phyloP scores from a whole-genome alignment of 2,329 filamentous ascomycete genomes.

The Neonectria hederae region DNA sequence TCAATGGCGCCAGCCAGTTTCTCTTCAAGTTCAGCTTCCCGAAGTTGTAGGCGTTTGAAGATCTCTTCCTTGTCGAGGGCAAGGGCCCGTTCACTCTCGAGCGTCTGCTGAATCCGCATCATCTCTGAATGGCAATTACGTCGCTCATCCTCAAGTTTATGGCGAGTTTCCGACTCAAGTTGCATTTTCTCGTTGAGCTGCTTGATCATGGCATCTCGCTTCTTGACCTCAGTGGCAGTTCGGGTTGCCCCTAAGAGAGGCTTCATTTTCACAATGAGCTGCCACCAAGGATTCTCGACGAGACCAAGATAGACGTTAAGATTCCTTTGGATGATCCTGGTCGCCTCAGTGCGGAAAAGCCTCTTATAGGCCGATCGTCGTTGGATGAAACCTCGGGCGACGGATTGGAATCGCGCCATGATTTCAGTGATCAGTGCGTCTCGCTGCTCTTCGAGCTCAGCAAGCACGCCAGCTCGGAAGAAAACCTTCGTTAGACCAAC shows the following conservation, averaged over 20 bases:
- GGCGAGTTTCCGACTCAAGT: conserved; percentile 76
- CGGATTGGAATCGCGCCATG: conserved; percentile 90
- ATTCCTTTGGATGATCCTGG: conserved; percentile 92
- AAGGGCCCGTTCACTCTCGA: conserved; percentile 95
- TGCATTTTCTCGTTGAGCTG: conserved; percentile 86
- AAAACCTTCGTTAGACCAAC: conserved; percentile 98
- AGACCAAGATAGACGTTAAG: conserved; percentile 92
- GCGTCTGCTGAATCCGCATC: conserved; percentile 87
- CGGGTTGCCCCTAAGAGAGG: conserved; percentile 91
- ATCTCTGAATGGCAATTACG: conserved; percentile 88
- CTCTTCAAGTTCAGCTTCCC: conserved; percentile 92
- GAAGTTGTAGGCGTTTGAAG: conserved; percentile 91
- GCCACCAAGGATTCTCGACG: conserved; percentile 96
- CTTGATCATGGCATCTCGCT: conserved; percentile 91
- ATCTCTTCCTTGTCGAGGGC: conserved; percentile 99
- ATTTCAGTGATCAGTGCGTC: conserved; percentile 94
- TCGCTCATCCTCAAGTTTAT: conserved; percentile 89
- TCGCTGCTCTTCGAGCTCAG: conserved; percentile 94
- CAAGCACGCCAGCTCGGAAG: conserved; percentile 94
- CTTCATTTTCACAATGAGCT: conserved; percentile 92
- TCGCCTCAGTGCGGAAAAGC: conserved; percentile 93
- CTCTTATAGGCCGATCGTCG: conserved; percentile 90
- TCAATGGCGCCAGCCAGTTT: conserved; percentile 92
- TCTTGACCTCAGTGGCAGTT: conserved; percentile 93
- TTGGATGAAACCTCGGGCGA: conserved; percentile 89